phyloP scores from a whole-genome alignment of 208 protist genomes.

The Leishmania aethiopica region DNA sequence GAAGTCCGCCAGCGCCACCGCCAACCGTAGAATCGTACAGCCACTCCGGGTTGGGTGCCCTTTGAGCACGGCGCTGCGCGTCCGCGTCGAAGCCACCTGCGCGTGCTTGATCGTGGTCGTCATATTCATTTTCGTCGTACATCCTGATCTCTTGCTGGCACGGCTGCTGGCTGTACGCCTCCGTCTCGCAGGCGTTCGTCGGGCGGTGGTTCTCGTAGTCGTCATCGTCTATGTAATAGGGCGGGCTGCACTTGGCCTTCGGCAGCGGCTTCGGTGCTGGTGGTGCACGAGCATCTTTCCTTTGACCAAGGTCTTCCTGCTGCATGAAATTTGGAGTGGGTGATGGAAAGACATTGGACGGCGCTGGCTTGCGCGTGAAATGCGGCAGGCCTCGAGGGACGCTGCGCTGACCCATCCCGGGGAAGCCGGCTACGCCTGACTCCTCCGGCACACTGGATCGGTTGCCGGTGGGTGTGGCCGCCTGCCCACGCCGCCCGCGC shows the following conservation, averaged over 20 bases:
- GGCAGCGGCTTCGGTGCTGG: neutral
- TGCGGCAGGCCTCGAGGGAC: constrained; percentile 17
- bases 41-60: constrained; percentile 3
- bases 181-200: neutral
- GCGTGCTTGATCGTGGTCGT: neutral
- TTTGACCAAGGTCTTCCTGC: neutral
- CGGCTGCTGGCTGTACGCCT: neutral
- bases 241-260: constrained; percentile 3
- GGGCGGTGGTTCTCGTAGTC: constrained; percentile 25
- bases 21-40: neutral
- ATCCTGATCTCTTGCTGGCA: constrained; percentile 30
- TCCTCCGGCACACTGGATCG: constrained; percentile 4
- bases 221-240: constrained; percentile 14
- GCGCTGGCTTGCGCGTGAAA: constrained; percentile 27
- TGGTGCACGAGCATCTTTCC: neutral
- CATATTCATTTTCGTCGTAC: constrained; percentile 16
- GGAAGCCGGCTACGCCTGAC: constrained; percentile 38
- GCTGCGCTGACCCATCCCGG: constrained; percentile 43
- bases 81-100: too few relatives aligned
- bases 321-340: constrained; percentile 6
- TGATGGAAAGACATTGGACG: constrained; percentile 39
- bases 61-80: neutral
- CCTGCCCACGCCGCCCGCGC: constrained; percentile 17
- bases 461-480: neutral
- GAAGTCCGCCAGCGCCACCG: neutral